phyloP scores from a whole-genome alignment of 768 basidiomycete genomes.

The Boletus tomentosulus region DNA sequence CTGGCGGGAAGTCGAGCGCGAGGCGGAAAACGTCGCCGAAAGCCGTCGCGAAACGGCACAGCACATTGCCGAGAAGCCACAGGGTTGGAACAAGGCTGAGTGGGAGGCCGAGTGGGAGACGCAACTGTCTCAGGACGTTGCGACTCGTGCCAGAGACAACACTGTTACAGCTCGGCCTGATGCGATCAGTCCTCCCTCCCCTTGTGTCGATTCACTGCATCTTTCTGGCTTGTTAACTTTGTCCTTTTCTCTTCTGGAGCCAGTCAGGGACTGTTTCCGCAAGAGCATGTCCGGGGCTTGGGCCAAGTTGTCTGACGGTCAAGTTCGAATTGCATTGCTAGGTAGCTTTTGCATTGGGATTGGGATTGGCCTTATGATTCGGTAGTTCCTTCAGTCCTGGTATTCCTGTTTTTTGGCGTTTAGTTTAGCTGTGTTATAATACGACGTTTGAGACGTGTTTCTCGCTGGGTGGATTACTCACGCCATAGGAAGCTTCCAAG shows the following conservation, averaged over 20 bases:
- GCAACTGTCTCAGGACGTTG: conserved; percentile 59
- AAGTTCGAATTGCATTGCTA: conserved; percentile 33
- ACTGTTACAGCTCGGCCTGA: conserved; percentile 21
- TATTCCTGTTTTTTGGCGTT: too few species aligned
- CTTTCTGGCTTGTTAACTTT: conserved; percentile 59
- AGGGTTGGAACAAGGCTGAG: conserved; percentile 53
- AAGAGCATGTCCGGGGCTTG: conserved; percentile 21
- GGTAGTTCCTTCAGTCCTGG: conserved; percentile 11
- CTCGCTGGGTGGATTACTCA: conserved; percentile 29
- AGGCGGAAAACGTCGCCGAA: conserved; percentile 42
- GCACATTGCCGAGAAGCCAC: conserved; percentile 18
- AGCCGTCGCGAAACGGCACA: conserved; percentile 24
- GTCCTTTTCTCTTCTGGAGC: conserved; percentile 57
- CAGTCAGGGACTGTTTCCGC: conserved; percentile 31
- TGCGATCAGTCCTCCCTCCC: conserved; percentile 12
- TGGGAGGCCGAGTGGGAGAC: conserved; percentile 69
- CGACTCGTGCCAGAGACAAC: conserved; percentile 43
- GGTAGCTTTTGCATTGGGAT: conserved; percentile 44
- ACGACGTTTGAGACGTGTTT: background rate
- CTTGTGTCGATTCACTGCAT: conserved; percentile 62
- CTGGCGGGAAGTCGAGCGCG: conserved; percentile 68
- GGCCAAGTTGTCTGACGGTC: conserved; percentile 23
- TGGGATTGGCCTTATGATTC: conserved; percentile 38
- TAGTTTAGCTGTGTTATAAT: background rate
- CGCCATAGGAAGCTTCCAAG: too few species aligned